Conservation (phyloP, 331 rosid genomes). For the Quercus phellos region DNA sequence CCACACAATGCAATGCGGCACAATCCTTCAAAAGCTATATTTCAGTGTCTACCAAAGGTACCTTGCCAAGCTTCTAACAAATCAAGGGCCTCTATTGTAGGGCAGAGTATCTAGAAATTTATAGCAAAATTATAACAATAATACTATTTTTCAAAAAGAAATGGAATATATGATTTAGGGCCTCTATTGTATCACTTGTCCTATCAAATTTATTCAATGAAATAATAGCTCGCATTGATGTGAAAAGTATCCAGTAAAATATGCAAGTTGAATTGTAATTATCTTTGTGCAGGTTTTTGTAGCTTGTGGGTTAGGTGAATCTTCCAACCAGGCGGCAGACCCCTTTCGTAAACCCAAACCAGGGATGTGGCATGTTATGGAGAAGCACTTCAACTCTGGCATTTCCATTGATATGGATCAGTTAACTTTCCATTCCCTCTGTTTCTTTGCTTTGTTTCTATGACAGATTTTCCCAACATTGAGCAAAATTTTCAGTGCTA, state of each 20-base stretch:
- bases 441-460: conserved; percentile 1
- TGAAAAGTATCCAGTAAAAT: neutral
- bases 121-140: too few relatives aligned
- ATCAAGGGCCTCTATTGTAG: too few relatives aligned
- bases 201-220: neutral
- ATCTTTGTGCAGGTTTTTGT: conserved; percentile 64
- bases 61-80: too few relatives aligned
- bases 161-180: neutral
- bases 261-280: conserved; percentile 20
- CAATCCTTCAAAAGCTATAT: too few relatives aligned
- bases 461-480: neutral
- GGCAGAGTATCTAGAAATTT: too few relatives aligned
- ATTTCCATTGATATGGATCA: conserved; percentile 66
- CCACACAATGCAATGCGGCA: too few relatives aligned
- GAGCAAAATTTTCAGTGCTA: neutral
- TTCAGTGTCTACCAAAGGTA: too few relatives aligned
- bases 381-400: conserved; percentile 72
- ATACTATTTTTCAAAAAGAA: neutral
- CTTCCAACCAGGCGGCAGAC: conserved; percentile 43
- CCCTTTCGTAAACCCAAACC: conserved; percentile 84
- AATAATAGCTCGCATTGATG: neutral
- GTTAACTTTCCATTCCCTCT: conserved; percentile 42
- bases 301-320: conserved; percentile 67
- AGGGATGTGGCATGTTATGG: conserved; percentile 91
- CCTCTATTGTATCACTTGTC: neutral